Evolutionary conservation across 1,139 yeast species (phyloP), one percentile per base, ranked within the genome.

Genomic region (Candida frijolesensis): DNA sequence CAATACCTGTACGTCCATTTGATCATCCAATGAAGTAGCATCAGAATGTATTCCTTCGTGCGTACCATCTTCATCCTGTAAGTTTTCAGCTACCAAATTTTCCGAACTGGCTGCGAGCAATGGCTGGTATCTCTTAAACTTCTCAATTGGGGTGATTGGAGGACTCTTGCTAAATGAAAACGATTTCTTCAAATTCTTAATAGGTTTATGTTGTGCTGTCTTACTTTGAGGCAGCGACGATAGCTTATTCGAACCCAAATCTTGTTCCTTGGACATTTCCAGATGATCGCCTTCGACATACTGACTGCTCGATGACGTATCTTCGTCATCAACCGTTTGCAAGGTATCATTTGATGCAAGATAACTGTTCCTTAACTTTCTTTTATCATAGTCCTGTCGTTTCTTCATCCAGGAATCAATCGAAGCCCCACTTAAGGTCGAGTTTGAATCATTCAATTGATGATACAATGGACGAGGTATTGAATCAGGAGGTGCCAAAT

Each of bases 1-100:
- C 54, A 87, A 66, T 8, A 87, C 87, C 62, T 87, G 94, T 0
- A 85, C 92, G 54, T 87, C 92, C 56, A 86, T 66, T 39, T 78
- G 73, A 38, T 73, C 73, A 54, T 79, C 78, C 11, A 75, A 62
- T 3, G 59, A 56, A 18, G 61, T 62, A n/a, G 63, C 56, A 39
- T 66, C 68, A 9, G 63, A 55, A 27, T 16, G 38, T 2, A 29
- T 19, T 18, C 9, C 12, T 4, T 42, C 45, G 19, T 47, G 30
- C 38, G 37, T 30, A 25, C 22, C 44, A 2, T 45, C 49, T 14
- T 49, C 56, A 25, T 52, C 57, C 18, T 51, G 54, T 7, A 51
- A 50, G 19, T 45, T 33, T 22, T 38, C 48, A 8, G 22, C 32
- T 34, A 51, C 41, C 29, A 56, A 46, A n/a, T 54, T 52, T 40